phyloP scores from a whole-genome alignment of 352 stramenopile genomes.

The Pythium monospermum region DNA sequence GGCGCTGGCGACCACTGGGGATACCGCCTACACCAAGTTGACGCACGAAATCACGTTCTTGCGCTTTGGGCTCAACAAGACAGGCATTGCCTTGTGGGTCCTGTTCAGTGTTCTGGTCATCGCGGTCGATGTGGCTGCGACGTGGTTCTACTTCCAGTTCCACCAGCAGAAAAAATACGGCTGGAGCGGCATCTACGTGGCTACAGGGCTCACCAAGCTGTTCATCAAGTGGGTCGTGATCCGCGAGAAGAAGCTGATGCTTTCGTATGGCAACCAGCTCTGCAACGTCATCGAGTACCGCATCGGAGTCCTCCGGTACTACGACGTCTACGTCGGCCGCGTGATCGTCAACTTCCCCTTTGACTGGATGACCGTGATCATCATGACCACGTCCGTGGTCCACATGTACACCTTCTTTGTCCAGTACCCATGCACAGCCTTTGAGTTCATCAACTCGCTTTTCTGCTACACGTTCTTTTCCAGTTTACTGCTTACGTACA shows the following conservation, averaged over 20 bases:
- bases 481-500: too few relatives aligned
- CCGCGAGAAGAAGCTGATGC: slow-evolving; percentile 7
- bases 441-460: too few relatives aligned
- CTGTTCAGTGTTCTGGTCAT: slow-evolving; percentile 1
- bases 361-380: slow-evolving; percentile 9
- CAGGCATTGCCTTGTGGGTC: neutral
- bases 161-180: neutral
- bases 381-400: slow-evolving; percentile 6
- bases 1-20: too few relatives aligned
- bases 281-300: slow-evolving; percentile 12
- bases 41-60: too few relatives aligned
- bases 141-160: slow-evolving; percentile 1
- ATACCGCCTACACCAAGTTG: too few relatives aligned
- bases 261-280: slow-evolving; percentile 1
- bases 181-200: slow-evolving; percentile 5
- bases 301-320: slow-evolving; percentile 2
- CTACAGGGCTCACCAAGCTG: slow-evolving; percentile 4
- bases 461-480: too few relatives aligned
- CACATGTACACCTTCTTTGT: slow-evolving; percentile 12
- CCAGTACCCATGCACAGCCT: too few relatives aligned
- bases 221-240: slow-evolving; percentile 12
- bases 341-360: slow-evolving; percentile 11
- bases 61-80: slow-evolving; percentile 3
- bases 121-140: neutral
- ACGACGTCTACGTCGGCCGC: too few relatives aligned